phyloP scores from a whole-genome alignment of 805 yeast genomes.

The Hanseniaspora guilliermondii region DNA sequence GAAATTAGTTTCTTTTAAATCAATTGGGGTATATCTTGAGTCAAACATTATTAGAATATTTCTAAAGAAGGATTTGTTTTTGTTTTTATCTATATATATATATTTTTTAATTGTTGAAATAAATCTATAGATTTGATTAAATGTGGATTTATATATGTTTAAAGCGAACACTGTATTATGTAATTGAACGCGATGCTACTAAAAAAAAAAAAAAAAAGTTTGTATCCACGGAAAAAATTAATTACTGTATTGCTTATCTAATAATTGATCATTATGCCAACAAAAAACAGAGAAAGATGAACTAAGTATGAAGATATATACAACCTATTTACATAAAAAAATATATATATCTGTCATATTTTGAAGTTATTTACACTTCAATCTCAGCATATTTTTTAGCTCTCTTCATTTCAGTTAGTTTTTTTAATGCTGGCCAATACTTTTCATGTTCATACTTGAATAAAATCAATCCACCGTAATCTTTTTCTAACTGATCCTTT shows the following conservation, averaged over 20 bases:
- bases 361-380: background rate
- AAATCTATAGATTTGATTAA: no score
- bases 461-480: conserved; percentile 74
- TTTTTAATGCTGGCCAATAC: conserved; percentile 48
- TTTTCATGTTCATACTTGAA: conserved; percentile 68
- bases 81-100: background rate
- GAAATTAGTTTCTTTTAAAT: conserved; percentile 27
- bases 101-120: background rate
- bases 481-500: conserved; percentile 61
- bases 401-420: background rate
- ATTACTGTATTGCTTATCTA: no score
- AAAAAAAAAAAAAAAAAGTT: no score
- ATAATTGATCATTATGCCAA: no score
- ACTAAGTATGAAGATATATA: no score
- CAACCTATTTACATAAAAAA: background rate
- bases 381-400: background rate
- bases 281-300: no score
- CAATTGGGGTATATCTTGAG: conserved; percentile 16
- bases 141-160: no score
- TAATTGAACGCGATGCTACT: no score
- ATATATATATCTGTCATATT: background rate
- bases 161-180: no score
- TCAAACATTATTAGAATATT: background rate
- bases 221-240: no score
- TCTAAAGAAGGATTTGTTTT: background rate